A percentile compares a stretch with the other conserved stretches of the same genome.
These are phyloP conservation scores for Inonotus obliquus DNA, from an alignment of 1,284 basidiomycete species.

Conservation along the genomic window DNA sequence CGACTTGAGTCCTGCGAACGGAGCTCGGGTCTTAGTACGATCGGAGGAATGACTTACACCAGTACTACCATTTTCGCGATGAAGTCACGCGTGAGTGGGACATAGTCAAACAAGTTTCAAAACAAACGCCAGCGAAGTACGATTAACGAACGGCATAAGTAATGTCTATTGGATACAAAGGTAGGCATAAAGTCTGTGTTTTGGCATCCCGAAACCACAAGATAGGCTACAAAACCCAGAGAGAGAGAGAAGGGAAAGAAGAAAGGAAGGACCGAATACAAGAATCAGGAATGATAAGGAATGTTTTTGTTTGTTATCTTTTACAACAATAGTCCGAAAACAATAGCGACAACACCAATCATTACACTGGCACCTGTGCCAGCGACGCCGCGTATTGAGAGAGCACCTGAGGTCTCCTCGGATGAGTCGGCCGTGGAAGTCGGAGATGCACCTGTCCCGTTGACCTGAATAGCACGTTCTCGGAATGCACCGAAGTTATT, in stretches of 20 bases:
- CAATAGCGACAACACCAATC: conserved; percentile 5
- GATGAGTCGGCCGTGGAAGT: conserved; percentile 1
- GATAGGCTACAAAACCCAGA: background rate
- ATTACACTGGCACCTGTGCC: background rate
- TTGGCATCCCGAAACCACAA: background rate
- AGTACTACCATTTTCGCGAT: background rate
- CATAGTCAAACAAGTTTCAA: background rate
- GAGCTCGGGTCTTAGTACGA: too few species aligned
- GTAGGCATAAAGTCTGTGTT: background rate
- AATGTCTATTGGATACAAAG: background rate
- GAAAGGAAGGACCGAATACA: background rate
- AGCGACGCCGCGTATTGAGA: background rate
- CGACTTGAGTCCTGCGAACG: too few species aligned
- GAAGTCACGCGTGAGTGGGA: background rate
- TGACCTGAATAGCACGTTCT: conserved; percentile 38
- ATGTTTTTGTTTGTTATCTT: background rate
- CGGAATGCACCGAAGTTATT: conserved; percentile 58
- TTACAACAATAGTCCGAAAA: conserved; percentile 6
- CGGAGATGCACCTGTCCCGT: conserved; percentile 31
- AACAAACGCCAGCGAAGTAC: too few species aligned
- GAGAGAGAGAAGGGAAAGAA: background rate
- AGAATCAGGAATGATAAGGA: background rate
- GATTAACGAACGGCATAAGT: background rate
- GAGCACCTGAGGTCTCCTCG: background rate
- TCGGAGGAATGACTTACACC: too few species aligned